phyloP scores from a whole-genome alignment of 2,329 filamentous ascomycete genomes.

The Alternaria viburni region DNA sequence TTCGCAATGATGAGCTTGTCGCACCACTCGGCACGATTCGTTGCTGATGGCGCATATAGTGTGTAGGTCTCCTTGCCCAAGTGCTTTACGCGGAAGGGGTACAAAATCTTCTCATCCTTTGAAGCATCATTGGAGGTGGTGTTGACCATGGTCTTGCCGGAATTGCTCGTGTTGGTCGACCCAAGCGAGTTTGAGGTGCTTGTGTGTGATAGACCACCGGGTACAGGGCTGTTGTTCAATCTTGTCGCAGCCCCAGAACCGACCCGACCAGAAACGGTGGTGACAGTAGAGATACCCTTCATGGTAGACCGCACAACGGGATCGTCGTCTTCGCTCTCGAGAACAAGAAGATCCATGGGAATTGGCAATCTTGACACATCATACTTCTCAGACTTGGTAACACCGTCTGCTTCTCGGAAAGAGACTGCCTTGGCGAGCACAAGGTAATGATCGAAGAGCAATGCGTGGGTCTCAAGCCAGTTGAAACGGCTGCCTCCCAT shows the following conservation, averaged over 20 bases:
- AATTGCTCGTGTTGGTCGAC: conserved; percentile 57
- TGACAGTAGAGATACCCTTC: conserved; percentile 70
- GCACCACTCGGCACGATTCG: conserved; percentile 86
- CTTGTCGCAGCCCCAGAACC: conserved; percentile 61
- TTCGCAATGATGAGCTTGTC: conserved; percentile 94
- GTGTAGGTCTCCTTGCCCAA: conserved; percentile 93
- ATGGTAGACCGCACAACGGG: conserved; percentile 80
- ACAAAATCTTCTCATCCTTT: conserved; percentile 79
- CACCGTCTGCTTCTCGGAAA: conserved; percentile 69
- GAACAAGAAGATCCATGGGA: conserved; percentile 91
- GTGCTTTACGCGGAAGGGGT: conserved; percentile 95
- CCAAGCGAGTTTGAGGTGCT: conserved; percentile 68
- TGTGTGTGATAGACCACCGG: conserved; percentile 68
- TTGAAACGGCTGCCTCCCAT: conserved; percentile 88
- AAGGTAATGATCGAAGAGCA: conserved; percentile 96
- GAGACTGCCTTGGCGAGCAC: conserved; percentile 83
- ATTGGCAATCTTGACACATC: conserved; percentile 96
- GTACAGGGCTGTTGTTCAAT: conserved; percentile 50
- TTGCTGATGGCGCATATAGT: conserved; percentile 78
- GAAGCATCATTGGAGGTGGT: conserved; percentile 58
- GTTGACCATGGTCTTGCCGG: conserved; percentile 57
- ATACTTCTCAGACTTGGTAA: conserved; percentile 79
- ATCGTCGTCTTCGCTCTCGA: conserved; percentile 92
- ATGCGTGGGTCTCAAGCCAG: conserved; percentile 91
- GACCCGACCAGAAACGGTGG: conserved; percentile 51